Evolutionary conservation across 306 rosid species (phyloP).

Genomic region (Carpinus fangiana): DNA sequence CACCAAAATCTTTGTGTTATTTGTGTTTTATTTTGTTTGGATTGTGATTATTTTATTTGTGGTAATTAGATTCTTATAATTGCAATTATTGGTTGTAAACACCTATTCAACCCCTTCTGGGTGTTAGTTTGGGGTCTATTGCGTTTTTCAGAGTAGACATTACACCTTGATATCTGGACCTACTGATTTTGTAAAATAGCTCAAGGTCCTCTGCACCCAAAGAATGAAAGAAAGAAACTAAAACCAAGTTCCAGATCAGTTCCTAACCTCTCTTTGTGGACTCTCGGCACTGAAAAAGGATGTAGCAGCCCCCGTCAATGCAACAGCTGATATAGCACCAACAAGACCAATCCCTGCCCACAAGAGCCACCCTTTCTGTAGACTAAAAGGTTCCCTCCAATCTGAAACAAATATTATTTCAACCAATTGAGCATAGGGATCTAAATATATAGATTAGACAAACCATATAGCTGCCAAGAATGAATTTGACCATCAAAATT

Average conservation of each 20-base stretch:
- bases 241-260: slow-evolving; percentile 9
- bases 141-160: background rate
- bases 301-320: slow-evolving; percentile 66
- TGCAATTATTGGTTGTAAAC: no score
- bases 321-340: slow-evolving; percentile 70
- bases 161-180: background rate
- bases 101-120: no score
- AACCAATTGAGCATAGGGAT: background rate
- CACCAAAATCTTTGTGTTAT: no score
- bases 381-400: slow-evolving; percentile 75
- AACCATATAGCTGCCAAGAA: background rate
- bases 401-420: slow-evolving; percentile 51
- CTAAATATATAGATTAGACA: slow-evolving; percentile 17
- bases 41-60: no score
- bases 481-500: background rate
- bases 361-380: slow-evolving; percentile 90
- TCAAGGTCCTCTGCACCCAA: background rate
- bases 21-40: no score
- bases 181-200: background rate
- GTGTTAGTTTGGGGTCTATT: no score
- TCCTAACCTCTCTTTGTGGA: slow-evolving; percentile 81
- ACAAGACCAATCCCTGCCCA: slow-evolving; percentile 94
- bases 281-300: slow-evolving; percentile 68
- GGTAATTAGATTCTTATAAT: no score
- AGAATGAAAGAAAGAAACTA: background rate